Base-by-base conservation (phyloP, 768 basidiomycete species). In the Naematelia aurantialba region DNA sequence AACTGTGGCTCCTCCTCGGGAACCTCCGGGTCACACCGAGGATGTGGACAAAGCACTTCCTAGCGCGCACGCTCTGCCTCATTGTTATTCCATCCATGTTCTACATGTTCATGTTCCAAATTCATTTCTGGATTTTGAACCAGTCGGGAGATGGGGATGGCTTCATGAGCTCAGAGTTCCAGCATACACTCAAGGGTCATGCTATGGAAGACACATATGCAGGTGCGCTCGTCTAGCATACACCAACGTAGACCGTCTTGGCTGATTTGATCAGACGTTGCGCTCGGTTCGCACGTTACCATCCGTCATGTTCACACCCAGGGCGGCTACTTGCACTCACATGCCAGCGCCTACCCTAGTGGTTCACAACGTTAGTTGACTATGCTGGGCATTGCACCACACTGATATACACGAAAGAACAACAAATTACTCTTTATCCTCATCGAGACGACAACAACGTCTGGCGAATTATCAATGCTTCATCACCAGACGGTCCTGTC, bases 161-260 rank as follows among this genome's bases (percentile, higher is more conserved):
- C 0, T 99, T 99, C 78, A 99, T 99, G 96, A 94, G 89, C 79
- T 89, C 91, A 1, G 93, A 92, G 74, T 99, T 99, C 80, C 93
- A 97, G 78, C 94, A 98, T 72, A 97, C 93, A 0, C 81, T 99
- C 12, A 82, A 86, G 14, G 91, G 92, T 4, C 86, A 85, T 45
- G 84, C 87, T 5, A 97, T 98, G 96, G 81, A 82, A 11, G 92
- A 99, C 75, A 98, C 94, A 0, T 92, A 81, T 76, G 90, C 92
- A 25, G 88, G 89, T 89, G 58, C 60, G 84, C 34, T n/a, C n/a
- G n/a, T n/a, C n/a, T n/a, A n/a, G n/a, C n/a, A 5, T 29, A 21
- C 46, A 45, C 19, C 49, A 11, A 53, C 54, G 53, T 19, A 11
- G 22, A 30, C 19, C 51, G 31, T 2, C 2, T 11, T 26, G 14